Evolutionary conservation across 106 monocot species (phyloP).

Genomic region (Apostasia shenzhenica): DNA sequence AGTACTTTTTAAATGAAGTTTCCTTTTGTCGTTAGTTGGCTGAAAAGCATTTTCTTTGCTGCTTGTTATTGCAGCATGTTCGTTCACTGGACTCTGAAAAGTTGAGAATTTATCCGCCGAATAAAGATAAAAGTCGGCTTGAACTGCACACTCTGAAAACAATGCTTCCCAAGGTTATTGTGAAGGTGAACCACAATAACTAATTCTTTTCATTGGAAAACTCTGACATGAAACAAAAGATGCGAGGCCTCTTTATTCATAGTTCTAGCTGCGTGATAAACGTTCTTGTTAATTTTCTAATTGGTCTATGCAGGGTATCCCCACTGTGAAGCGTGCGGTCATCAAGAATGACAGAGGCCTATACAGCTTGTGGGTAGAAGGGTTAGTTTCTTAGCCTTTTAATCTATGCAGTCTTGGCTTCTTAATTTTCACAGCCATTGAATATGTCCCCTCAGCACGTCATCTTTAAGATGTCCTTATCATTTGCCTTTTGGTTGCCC

Average conservation of each 20-base stretch:
- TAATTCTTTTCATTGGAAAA: not conserved
- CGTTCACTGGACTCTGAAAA: slow-evolving; percentile 23
- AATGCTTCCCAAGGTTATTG: slow-evolving; percentile 77
- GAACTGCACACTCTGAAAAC: slow-evolving; percentile 43
- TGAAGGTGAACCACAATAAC: slow-evolving; percentile 50
- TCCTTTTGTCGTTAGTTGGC: not conserved
- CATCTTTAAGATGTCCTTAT: too few species aligned
- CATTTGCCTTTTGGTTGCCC: too few species aligned
- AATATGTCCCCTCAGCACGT: too few species aligned
- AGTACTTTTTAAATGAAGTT: not conserved
- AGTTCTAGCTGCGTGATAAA: not conserved
- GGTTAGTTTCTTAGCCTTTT: slow-evolving; percentile 42
- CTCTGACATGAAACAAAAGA: not conserved
- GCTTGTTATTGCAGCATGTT: slow-evolving; percentile 46
- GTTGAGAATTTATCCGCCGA: slow-evolving; percentile 58
- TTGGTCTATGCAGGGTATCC: slow-evolving; percentile 56
- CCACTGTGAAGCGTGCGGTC: slow-evolving; percentile 70
- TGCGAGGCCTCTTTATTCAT: not conserved
- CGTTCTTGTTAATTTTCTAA: not conserved
- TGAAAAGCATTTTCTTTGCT: not conserved
- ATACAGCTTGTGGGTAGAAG: slow-evolving; percentile 76
- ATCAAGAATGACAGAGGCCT: slow-evolving; percentile 30
- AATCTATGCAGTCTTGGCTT: not conserved
- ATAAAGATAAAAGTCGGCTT: slow-evolving; percentile 37
- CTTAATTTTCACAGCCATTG: too few species aligned